A percentile compares a stretch with the other conserved stretches of the same genome.
Conservation (phyloP, 805 yeast genomes). For the Debaryomyces hansenii region DNA sequence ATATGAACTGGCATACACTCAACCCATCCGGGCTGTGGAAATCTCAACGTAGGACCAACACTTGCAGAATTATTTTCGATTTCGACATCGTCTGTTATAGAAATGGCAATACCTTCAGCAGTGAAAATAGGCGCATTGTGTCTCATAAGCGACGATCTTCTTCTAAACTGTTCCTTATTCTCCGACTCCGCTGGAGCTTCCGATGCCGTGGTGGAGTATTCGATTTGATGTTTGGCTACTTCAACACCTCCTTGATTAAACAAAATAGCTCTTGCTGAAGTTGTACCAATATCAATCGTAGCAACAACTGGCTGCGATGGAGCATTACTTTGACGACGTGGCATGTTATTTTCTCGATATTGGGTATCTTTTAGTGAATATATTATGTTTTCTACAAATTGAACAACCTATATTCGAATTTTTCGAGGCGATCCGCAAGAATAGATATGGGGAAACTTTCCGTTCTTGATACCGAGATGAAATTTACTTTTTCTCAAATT, state of each 20-base stretch:
- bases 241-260: conserved; percentile 75
- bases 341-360: conserved; percentile 21
- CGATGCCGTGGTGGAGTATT: conserved; percentile 74
- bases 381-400: too few relatives aligned
- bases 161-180: conserved; percentile 46
- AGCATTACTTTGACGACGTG: conserved; percentile 43
- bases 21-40: conserved; percentile 89
- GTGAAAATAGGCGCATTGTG: conserved; percentile 63
- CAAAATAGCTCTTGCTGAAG: conserved; percentile 84
- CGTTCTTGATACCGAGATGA: too few relatives aligned
- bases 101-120: conserved; percentile 72
- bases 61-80: conserved; percentile 58
- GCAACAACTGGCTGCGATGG: conserved; percentile 52
- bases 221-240: conserved; percentile 86
- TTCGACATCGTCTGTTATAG: conserved; percentile 56
- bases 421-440: too few relatives aligned
- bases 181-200: conserved; percentile 45
- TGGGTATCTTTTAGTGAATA: background rate
- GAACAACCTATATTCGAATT: too few relatives aligned
- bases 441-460: too few relatives aligned
- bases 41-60: conserved; percentile 67
- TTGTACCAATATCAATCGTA: conserved; percentile 87
- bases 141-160: conserved; percentile 42
- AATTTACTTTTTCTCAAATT: too few relatives aligned
- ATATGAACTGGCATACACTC: conserved; percentile 89